Conservation (phyloP, 2,329 filamentous ascomycete species). For the Cordyceps cicadae region DNA sequence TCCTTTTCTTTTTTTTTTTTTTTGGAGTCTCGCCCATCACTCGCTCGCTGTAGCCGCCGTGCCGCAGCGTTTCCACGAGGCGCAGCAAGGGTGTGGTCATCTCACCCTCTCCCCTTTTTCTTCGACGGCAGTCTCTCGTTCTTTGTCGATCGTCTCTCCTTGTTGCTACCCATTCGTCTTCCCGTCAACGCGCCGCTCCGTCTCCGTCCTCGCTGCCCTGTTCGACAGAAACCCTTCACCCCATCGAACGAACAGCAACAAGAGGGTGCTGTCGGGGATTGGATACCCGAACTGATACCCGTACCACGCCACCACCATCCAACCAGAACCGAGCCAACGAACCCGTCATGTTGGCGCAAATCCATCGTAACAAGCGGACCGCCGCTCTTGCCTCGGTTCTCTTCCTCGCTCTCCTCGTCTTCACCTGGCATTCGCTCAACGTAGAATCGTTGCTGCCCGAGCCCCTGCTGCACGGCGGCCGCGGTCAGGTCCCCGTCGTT, state of each 20-base stretch:
- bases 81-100: background rate
- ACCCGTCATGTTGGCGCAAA: background rate
- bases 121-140: background rate
- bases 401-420: conserved; percentile 6
- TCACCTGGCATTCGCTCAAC: conserved; percentile 9
- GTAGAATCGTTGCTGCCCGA: conserved; percentile 9
- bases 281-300: background rate
- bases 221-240: background rate
- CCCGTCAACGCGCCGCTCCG: too few species aligned
- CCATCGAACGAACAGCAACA: background rate
- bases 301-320: background rate
- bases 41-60: background rate
- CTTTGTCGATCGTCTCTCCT: background rate
- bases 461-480: conserved; percentile 4
- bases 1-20: background rate
- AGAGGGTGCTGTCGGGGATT: background rate
- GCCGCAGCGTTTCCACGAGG: background rate
- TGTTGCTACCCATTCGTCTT: background rate
- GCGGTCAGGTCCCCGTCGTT: background rate
- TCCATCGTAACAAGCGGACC: conserved; percentile 4
- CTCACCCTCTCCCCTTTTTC: background rate
- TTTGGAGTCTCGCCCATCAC: background rate
- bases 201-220: too few species aligned
- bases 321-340: background rate
- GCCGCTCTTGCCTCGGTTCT: conserved; percentile 4